Base-by-base conservation (phyloP, 305 asterid genomes). In the Fraxinus baroniana region DNA sequence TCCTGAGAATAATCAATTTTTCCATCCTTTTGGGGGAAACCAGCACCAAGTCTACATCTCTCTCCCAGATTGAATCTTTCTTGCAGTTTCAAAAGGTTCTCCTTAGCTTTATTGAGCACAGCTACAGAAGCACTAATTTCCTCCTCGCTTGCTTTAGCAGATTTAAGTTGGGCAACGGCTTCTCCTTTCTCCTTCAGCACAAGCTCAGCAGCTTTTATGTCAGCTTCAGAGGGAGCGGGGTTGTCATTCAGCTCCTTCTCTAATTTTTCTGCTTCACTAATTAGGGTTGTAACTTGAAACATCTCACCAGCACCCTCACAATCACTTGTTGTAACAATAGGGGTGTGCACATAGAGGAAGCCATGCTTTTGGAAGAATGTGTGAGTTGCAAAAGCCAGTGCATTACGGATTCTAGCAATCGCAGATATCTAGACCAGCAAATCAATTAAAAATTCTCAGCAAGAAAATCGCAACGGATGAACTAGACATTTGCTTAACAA, bases 241-340 rank as follows among this genome's bases (percentile, higher is more conserved):
- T 83, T 88, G 79, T 92, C 93, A 80, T 87, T 92, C 84, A 96
- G 85, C 24, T 96, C 98, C 89, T 89, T 94, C 90, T 90, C 98
- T 81, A 93, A 74, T 83, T 89, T 94, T 80, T 96, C 99, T 4
- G 94, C 94, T 22, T 92, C 97, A 18, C 68, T 90, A 32, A 96
- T 62, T 70, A 94, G 66, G 52, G 97, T 91, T 32, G 99, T 94
- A 83, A 94, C 99, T 88, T 96, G 98, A 86, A 96, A 96, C 99
- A 96, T 96, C 92, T 96, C 99, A 36, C 99, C 99, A 30, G 99
- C 99, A 81, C 99, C 99, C 90, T 96, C 99, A 83, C 99, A 96
- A 85, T 96, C 99, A 87, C 98, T 96, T 60, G 99, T 94, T 57
- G 99, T 94, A 82, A 96, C 85, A 72, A 96, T 94, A 64, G 99